phyloP scores from a whole-genome alignment of 2,329 filamentous ascomycete genomes.

The Botryotinia convoluta region DNA sequence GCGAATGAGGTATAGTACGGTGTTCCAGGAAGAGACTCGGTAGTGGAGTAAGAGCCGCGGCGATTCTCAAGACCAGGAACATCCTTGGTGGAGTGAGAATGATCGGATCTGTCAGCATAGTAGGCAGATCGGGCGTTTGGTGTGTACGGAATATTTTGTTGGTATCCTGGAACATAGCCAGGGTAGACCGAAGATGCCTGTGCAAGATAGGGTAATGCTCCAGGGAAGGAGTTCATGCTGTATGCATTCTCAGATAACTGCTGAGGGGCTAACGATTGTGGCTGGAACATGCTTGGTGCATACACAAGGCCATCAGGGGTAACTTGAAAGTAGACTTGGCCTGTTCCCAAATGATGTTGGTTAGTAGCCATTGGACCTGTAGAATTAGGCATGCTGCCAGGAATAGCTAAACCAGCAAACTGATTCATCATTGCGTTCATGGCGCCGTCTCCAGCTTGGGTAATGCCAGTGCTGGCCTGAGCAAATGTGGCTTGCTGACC shows the following conservation, averaged over 20 bases:
- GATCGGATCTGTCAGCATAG: slow-evolving; percentile 36
- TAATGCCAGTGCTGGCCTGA: slow-evolving; percentile 23
- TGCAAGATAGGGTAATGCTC: slow-evolving; percentile 35
- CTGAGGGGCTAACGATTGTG: slow-evolving; percentile 33
- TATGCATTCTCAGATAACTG: slow-evolving; percentile 35
- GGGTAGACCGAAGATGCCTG: slow-evolving; percentile 34
- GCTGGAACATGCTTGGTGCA: slow-evolving; percentile 36
- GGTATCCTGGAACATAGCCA: slow-evolving; percentile 37
- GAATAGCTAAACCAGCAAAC: slow-evolving; percentile 36
- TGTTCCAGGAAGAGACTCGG: slow-evolving; percentile 63
- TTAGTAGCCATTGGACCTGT: slow-evolving; percentile 31
- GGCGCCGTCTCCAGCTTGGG: slow-evolving; percentile 29
- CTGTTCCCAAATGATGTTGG: slow-evolving; percentile 38
- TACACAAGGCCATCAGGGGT: slow-evolving; percentile 26
- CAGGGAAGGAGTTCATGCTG: slow-evolving; percentile 31
- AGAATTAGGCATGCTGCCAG: slow-evolving; percentile 39
- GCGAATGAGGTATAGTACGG: slow-evolving; percentile 60
- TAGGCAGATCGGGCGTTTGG: slow-evolving; percentile 32
- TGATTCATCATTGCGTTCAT: slow-evolving; percentile 37
- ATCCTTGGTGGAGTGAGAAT: slow-evolving; percentile 39
- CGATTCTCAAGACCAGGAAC: slow-evolving; percentile 64
- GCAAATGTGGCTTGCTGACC: slow-evolving; percentile 30
- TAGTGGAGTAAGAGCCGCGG: slow-evolving; percentile 66
- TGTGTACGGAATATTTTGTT: slow-evolving; percentile 36
- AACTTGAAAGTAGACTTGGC: slow-evolving; percentile 36